These are phyloP conservation scores for Parmelia sp. DNA, from an alignment of 495 filamentous ascomycete genomes.

Conservation along the genomic window DNA sequence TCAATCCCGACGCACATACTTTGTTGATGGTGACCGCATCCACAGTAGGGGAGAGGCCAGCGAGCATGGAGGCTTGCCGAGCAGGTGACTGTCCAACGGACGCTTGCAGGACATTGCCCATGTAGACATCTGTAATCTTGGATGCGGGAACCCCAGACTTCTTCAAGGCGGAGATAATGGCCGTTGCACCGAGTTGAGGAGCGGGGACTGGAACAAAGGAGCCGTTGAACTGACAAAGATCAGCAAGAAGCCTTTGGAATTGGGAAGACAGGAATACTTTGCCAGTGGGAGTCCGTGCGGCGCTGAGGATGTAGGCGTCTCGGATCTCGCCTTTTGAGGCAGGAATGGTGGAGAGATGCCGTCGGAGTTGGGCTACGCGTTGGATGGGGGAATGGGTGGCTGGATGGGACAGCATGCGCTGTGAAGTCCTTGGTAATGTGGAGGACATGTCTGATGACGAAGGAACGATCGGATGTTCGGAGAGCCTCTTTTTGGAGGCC, in stretches of 20 bases:
- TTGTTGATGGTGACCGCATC: conserved; percentile 95
- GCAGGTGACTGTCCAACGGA: conserved; percentile 83
- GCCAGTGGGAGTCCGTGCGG: conserved; percentile 77
- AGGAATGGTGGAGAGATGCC: conserved; percentile 62
- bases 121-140: conserved; percentile 84
- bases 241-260: not conserved
- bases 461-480: not conserved
- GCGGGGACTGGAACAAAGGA: conserved; percentile 72
- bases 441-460: conserved; percentile 15
- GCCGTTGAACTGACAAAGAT: conserved; percentile 77
- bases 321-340: conserved; percentile 60
- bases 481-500: not conserved
- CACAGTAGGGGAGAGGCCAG: conserved; percentile 69
- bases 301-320: conserved; percentile 87
- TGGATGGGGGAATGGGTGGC: conserved; percentile 35
- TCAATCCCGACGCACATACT: conserved; percentile 91
- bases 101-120: conserved; percentile 92
- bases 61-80: conserved; percentile 80
- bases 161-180: conserved; percentile 79
- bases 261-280: conserved; percentile 49
- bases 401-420: conserved; percentile 12
- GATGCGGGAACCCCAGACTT: conserved; percentile 73
- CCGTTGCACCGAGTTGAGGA: conserved; percentile 74
- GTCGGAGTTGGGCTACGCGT: conserved; percentile 42
- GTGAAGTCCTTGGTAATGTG: conserved; percentile 12